Base-by-base conservation (phyloP, 2,329 filamentous ascomycete species). In the Diaporthe velutina region DNA sequence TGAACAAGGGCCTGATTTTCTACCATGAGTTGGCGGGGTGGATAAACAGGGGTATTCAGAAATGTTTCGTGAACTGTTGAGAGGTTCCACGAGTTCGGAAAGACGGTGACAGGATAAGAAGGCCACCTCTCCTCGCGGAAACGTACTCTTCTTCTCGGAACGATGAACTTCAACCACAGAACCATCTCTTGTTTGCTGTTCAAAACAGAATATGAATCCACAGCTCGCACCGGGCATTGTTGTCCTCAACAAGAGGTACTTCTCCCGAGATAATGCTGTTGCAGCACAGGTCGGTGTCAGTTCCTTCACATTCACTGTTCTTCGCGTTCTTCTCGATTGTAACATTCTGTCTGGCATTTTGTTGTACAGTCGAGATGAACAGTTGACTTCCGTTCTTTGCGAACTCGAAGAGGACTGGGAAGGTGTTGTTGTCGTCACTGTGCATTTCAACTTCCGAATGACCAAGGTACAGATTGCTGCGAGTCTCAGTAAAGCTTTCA, bases 221-320 rank as follows among this genome's bases (percentile, higher is more conserved):
- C 40, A n/a, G 7, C 60, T 66, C 17, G 40, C 40, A 35, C 60
- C 25, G 9, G 60, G 60, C 4, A n/a, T 48, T n/a, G 60, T 66
- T 48, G 60, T 66, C 12, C 60, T 66, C 19, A 66, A 66, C 60
- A 66, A 66, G 42, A 66, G 60, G 4, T 66, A 66, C 28, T 66
- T 66, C 42, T 66, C 40, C 28, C 60, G 60, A 66, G 40, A 66
- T 33, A 19, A 25, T 9, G 28, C 48, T 66, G 60, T 66, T n/a
- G 42, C 60, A n/a, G 60, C 60, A 48, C 40, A 66, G 33, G 60
- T 66, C 60, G 60, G 60, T 25, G 60, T 40, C 10, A 66, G 40
- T n/a, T 66, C 60, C 19, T 66, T 66, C 19, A 66, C 60, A 15
- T 66, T 48, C 4, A 6, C 60, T 10, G 40, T 66, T 8, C 60